Evolutionary conservation across 305 asterid species (phyloP).

Genomic region (Fraxinus xanthoxyloides): DNA sequence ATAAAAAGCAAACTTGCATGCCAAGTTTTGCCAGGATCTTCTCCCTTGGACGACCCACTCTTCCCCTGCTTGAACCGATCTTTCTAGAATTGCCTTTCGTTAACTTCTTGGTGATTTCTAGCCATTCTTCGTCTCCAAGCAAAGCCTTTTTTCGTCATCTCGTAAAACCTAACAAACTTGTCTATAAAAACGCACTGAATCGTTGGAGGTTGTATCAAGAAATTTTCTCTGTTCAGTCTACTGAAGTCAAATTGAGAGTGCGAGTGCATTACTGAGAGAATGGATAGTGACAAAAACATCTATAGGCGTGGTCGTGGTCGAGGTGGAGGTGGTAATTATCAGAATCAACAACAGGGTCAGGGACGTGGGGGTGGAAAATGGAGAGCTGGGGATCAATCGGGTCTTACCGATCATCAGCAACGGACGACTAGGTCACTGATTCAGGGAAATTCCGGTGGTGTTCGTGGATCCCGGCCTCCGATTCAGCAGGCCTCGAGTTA

Average conservation of each 20-base stretch:
- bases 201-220: neutral
- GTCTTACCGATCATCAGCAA: conserved; percentile 21
- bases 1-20: neutral
- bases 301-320: conserved; percentile 19
- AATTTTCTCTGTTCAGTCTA: neutral
- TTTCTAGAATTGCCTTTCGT: neutral
- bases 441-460: conserved; percentile 7
- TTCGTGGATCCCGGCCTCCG: neutral
- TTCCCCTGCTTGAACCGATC: neutral
- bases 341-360: neutral
- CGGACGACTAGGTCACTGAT: conserved; percentile 27
- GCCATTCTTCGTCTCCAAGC: neutral
- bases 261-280: neutral
- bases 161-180: neutral
- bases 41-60: neutral
- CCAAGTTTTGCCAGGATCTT: neutral
- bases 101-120: neutral
- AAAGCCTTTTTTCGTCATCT: neutral
- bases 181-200: neutral
- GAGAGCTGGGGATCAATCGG: conserved; percentile 26
- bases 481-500: neutral
- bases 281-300: conserved; percentile 32
- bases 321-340: conserved; percentile 18
- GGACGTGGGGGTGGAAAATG: conserved; percentile 29
- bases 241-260: neutral